Conservation (phyloP, 2,329 filamentous ascomycete species). For the Cryphonectria radicalis region DNA sequence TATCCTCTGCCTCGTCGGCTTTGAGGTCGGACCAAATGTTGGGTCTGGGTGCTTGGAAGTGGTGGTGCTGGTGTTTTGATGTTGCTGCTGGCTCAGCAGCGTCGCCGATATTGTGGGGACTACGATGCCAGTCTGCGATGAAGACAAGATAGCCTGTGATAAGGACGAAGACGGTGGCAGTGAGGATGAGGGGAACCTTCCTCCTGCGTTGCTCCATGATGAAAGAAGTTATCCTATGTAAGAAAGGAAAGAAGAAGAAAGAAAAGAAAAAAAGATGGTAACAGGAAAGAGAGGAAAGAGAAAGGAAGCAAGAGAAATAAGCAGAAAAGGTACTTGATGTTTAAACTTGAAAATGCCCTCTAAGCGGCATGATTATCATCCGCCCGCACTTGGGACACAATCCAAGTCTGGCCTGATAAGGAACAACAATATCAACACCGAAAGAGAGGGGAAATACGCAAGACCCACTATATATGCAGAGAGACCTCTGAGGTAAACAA, state of each 20-base stretch:
- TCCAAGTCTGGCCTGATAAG: not conserved
- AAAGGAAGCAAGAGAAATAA: not conserved
- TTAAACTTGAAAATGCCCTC: not conserved
- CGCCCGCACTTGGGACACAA: not conserved
- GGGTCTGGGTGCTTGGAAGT: constrained; percentile 41
- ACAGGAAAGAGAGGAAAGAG: not conserved
- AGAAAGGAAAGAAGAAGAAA: not conserved
- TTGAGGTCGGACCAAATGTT: constrained; percentile 50
- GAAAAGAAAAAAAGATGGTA: not conserved
- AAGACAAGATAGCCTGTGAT: constrained; percentile 13
- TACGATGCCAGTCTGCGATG: not conserved
- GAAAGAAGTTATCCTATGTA: not conserved
- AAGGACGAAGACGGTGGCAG: constrained; percentile 9
- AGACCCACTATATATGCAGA: not conserved
- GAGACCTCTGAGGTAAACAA: not conserved
- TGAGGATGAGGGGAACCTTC: not conserved
- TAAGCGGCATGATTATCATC: not conserved
- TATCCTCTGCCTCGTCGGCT: constrained; percentile 45
- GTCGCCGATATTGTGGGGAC: not conserved
- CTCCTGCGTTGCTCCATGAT: constrained; percentile 20
- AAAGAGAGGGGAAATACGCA: not conserved
- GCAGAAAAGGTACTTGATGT: not conserved
- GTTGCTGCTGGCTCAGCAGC: not conserved
- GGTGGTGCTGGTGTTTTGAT: not conserved
- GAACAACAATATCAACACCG: not conserved